phyloP scores from a whole-genome alignment of 2,329 filamentous ascomycete genomes.

The Cylindrodendrum hubeiense region DNA sequence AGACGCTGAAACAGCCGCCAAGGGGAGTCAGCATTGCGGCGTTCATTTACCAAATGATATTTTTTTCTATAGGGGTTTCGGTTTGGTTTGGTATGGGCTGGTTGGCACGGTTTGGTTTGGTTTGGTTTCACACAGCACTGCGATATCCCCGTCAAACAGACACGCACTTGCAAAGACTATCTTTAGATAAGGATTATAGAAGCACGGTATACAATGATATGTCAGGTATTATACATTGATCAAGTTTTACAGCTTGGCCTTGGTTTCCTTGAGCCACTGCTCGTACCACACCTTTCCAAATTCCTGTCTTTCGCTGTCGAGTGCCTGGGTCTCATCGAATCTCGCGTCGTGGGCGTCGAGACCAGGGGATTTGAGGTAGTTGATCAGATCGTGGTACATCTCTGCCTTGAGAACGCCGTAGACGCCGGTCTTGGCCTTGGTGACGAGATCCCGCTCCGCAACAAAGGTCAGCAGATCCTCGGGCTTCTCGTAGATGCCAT shows the following conservation, averaged over 20 bases:
- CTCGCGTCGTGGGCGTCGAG: constrained; percentile 64
- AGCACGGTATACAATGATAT: constrained; percentile 4
- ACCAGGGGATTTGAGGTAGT: constrained; percentile 65
- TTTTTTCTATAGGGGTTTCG: constrained; percentile 8
- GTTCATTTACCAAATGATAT: constrained; percentile 14
- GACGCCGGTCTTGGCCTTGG: constrained; percentile 73
- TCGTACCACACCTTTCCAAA: constrained; percentile 61
- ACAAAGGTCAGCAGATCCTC: constrained; percentile 74
- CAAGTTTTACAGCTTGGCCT: constrained; percentile 52
- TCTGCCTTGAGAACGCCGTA: constrained; percentile 81
- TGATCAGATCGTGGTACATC: constrained; percentile 77
- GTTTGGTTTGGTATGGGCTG: neutral
- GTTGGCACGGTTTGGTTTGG: constrained; percentile 5
- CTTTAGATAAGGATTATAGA: constrained; percentile 25
- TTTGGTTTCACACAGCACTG: constrained; percentile 2
- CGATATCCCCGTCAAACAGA: constrained; percentile 15
- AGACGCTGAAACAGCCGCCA: constrained; percentile 12
- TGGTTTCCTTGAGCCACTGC: constrained; percentile 60
- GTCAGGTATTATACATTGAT: constrained; percentile 4
- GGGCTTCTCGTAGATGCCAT: constrained; percentile 71
- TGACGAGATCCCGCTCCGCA: constrained; percentile 67
- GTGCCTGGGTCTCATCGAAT: constrained; percentile 55
- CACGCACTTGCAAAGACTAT: constrained; percentile 6
- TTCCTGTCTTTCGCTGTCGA: constrained; percentile 57
- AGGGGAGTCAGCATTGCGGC: constrained; percentile 20